Evolutionary conservation across 495 filamentous ascomycete genomes (phyloP), one percentile per base, ranked within the genome.

Genomic region (Staphylotrichum longicolle): DNA sequence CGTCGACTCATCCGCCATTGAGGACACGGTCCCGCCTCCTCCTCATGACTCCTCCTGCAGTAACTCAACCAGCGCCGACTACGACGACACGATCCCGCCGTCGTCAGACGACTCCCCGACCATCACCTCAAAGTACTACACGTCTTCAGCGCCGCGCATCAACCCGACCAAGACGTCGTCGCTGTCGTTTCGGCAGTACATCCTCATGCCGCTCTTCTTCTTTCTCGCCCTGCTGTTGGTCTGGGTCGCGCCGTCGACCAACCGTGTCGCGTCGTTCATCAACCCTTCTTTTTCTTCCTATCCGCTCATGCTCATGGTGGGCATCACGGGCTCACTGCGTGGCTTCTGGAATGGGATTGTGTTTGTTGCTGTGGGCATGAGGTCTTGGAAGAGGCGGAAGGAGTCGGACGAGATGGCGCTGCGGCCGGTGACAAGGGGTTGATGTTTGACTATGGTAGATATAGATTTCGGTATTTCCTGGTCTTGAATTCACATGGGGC

Each of bases 321-420:
- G 71, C 44, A 66, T 67, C 6, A 69, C 75, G 41, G 75, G 77
- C 7, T 77, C 77, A 0, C 61, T 81, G 46, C 67, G 78, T 1
- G 78, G 79, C 8, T 79, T 81, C 49, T 81, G 77, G 77, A 81
- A 81, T 58, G 77, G 76, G 0, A 60, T 80, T 4, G 75, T 81
- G 2, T 81, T 78, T 58, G 63, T 78, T 9, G 70, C 70, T 0
- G 71, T 79, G 15, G 77, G 76, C 0, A 69, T 76, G 64, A 72
- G 76, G 42, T 72, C 70, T 6, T 69, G 72, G 70, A 76, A 69
- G 58, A 67, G 72, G 56, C 54, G 57, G 20, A 61, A 49, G 54
- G 63, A 65, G 20, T 33, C 11, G 32, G 58, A 61, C 42, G 63
- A 54, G 53, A 9, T 65, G 53, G 53, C 54, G 40, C 11, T 61